phyloP scores from a whole-genome alignment of 345 rosid genomes.

The Orychophragmus violaceus region DNA sequence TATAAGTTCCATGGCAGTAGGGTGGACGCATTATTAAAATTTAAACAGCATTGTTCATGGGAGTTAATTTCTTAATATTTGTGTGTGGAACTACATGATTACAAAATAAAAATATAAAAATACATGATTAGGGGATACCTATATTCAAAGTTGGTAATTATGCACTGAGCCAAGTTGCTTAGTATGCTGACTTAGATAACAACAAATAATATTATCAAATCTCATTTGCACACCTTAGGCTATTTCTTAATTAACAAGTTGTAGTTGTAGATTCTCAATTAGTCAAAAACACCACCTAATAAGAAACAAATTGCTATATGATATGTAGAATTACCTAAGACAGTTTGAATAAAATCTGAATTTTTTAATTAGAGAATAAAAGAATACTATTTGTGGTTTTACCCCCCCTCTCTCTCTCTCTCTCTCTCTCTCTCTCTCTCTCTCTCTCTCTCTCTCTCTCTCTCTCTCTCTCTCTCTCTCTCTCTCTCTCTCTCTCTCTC shows the following conservation, averaged over 20 bases:
- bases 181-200: background rate
- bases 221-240: conserved; percentile 4
- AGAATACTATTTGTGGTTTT: too few relatives aligned
- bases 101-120: too few relatives aligned
- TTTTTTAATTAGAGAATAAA: too few relatives aligned
- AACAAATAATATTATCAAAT: background rate
- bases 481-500: too few relatives aligned
- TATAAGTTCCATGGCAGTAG: background rate
- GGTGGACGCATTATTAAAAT: background rate
- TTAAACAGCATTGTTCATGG: conserved; percentile 4
- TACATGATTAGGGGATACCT: conserved; percentile 2
- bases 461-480: too few relatives aligned
- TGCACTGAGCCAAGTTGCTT: background rate
- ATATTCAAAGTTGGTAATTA: conserved; percentile 17
- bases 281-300: conserved; percentile 17
- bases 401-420: too few relatives aligned
- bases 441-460: too few relatives aligned
- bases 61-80: conserved; percentile 3
- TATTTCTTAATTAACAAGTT: conserved; percentile 1
- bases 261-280: background rate
- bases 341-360: too few relatives aligned
- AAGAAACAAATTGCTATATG: background rate
- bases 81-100: conserved; percentile 10
- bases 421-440: too few relatives aligned
- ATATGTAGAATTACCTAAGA: too few relatives aligned